Evolutionary conservation across 352 stramenopile species (phyloP), one percentile per base, ranked within the genome.

Genomic region (Phytophthora ramorum): DNA sequence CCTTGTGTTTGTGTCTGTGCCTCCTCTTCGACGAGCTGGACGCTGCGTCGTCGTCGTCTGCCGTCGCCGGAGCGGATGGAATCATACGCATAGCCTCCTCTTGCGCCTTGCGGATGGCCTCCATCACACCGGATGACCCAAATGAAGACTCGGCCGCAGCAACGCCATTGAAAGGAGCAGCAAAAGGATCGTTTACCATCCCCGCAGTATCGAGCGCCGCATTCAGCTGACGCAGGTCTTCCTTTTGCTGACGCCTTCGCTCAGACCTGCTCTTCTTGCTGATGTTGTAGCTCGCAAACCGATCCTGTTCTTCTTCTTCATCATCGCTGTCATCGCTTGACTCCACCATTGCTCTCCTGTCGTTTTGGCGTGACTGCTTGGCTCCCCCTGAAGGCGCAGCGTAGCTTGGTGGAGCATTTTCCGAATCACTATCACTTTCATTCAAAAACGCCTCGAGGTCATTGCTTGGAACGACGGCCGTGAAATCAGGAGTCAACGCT

Each of bases 31-130:
- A 63, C 4, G 54, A 71, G 28, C 22, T 62, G 7, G 46, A 66
- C 34, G 52, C 51, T 1, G 35, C 7, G 6, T 64, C 55, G 43
- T 52, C 55, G 45, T 53, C 56, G 28, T 57, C 26, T 13, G 19
- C 49, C 0, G 26, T 7, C 10, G 38, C n/a, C 5, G 47, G 22
- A 12, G 56, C 51, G 7, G 65, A 44, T 8, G 69, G 59, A 3
- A 94, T 63, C 85, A 94, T 92, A 8, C 71, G 76, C 61, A 89
- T 44, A 0, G 84, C 84, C 12, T 90, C 84, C 58, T 90, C 73
- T 45, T 93, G 72, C 0, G 86, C 86, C 44, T 83, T 70, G 16
- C 76, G 79, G 50, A 95, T 92, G 13, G 86, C 83, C 16, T 86
- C 86, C 41, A 93, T 61, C 44, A 95, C 80, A 32, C 89, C 76